A percentile compares a stretch with the other conserved stretches of the same genome.
Evolutionary conservation across 768 basidiomycete species (phyloP).

Genomic region (Coprinellus micaceus): DNA sequence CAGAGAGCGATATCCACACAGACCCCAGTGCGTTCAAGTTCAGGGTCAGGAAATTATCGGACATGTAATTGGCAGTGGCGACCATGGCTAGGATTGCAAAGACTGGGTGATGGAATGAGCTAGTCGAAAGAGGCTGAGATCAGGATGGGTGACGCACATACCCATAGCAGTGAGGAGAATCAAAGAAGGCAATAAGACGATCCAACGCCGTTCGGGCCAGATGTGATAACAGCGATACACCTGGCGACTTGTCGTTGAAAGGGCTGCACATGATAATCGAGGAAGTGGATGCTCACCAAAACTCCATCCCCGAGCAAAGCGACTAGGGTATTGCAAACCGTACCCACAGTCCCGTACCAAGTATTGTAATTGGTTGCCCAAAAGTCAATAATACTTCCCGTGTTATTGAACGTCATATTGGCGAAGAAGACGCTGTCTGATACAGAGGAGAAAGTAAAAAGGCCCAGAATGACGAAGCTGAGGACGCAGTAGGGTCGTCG

Average conservation of each 20-base stretch:
- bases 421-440: neutral
- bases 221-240: neutral
- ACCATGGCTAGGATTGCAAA: too few species aligned
- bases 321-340: neutral
- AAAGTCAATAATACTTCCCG: too few species aligned
- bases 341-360: neutral
- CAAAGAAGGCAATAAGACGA: neutral
- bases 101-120: too few species aligned
- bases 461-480: neutral
- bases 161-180: neutral
- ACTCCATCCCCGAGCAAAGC: neutral
- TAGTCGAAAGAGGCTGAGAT: too few species aligned
- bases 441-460: neutral
- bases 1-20: neutral
- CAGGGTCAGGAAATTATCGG: neutral
- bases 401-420: neutral
- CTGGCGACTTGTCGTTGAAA: neutral
- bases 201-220: neutral
- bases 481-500: neutral
- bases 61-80: too few species aligned
- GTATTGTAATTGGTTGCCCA: too few species aligned
- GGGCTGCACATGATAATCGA: too few species aligned
- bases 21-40: neutral
- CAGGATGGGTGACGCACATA: neutral
- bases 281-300: neutral